Percentiles rank a stretch among this genome's conserved stretches.
Evolutionary conservation across 2,329 filamentous ascomycete genomes (phyloP).

Genomic region (Trichoderma atroviride): DNA sequence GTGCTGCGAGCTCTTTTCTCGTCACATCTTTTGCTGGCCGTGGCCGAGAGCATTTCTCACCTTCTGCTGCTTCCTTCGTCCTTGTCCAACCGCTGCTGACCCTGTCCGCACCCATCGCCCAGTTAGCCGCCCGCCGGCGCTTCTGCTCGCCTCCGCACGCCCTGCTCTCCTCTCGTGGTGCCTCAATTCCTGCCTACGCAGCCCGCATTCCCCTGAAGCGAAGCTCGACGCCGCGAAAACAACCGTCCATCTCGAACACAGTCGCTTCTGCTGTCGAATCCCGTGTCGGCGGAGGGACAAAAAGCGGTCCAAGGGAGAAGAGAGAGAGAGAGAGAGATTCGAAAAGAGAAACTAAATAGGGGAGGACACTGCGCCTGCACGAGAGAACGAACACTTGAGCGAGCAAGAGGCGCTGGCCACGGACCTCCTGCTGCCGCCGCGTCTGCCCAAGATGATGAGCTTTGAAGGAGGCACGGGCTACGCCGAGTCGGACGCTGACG

Average conservation of each 20-base stretch:
- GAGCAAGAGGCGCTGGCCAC: slow-evolving; percentile 9
- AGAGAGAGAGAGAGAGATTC: neutral
- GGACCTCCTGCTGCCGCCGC: slow-evolving; percentile 23
- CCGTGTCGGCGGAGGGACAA: neutral
- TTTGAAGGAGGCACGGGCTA: slow-evolving; percentile 70
- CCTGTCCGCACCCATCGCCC: slow-evolving; percentile 7
- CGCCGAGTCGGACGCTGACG: slow-evolving; percentile 78
- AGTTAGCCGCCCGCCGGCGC: slow-evolving; percentile 19
- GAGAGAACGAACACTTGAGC: neutral
- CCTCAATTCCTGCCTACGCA: slow-evolving; percentile 12
- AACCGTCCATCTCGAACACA: neutral
- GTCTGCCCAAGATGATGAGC: slow-evolving; percentile 50
- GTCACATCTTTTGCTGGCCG: too few relatives aligned
- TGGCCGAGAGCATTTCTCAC: too few relatives aligned
- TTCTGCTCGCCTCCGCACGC: slow-evolving; percentile 23
- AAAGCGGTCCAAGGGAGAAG: neutral
- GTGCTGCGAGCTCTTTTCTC: neutral
- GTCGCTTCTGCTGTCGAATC: neutral
- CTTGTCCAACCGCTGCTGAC: slow-evolving; percentile 2
- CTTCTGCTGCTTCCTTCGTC: neutral
- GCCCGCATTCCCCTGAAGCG: slow-evolving; percentile 11
- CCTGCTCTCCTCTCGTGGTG: neutral
- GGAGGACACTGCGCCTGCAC: slow-evolving; percentile 15
- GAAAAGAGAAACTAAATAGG: slow-evolving; percentile 6
- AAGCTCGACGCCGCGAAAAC: neutral